Evolutionary conservation across 306 rosid genomes (phyloP).

Genomic region (Vigna radiata): DNA sequence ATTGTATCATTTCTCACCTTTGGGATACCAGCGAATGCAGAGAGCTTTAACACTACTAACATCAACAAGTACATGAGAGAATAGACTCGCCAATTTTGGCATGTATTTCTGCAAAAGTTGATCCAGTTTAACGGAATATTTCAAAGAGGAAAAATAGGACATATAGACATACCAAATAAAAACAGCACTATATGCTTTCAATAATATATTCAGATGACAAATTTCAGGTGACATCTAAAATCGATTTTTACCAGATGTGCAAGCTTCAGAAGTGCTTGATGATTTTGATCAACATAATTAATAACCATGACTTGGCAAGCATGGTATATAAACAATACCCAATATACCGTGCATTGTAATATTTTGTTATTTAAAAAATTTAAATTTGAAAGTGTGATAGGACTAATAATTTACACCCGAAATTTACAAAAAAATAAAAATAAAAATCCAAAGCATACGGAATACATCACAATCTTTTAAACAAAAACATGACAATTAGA

Average conservation of each 20-base stretch:
- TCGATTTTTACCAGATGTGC: conserved; percentile 9
- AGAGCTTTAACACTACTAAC: conserved; percentile 92
- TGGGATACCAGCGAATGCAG: conserved; percentile 91
- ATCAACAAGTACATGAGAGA: conserved; percentile 93
- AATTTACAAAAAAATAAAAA: not conserved
- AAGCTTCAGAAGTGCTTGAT: conserved; percentile 5
- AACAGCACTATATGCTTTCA: not conserved
- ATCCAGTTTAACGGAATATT: conserved; percentile 24
- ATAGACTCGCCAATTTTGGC: conserved; percentile 91
- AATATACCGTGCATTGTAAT: not conserved
- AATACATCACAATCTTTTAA: not conserved
- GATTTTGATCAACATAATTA: conserved; percentile 1
- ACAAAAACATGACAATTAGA: conserved; percentile 13
- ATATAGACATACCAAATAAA: conserved; percentile 1
- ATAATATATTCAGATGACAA: conserved; percentile 3
- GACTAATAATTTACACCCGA: conserved; percentile 18
- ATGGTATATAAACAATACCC: not conserved
- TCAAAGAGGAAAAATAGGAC: conserved; percentile 32
- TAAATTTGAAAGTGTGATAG: not conserved
- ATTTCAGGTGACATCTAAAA: not conserved
- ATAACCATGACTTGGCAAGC: conserved; percentile 8
- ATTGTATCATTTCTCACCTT: conserved; percentile 58
- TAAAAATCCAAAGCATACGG: conserved; percentile 2
- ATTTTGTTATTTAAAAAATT: not conserved
- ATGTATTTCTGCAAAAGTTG: conserved; percentile 79